A percentile compares a stretch with the other conserved stretches of the same genome.
These are phyloP conservation scores for Diplodia scrobiculata DNA, from an alignment of 2,329 filamentous ascomycete genomes.

Conservation along the genomic window DNA sequence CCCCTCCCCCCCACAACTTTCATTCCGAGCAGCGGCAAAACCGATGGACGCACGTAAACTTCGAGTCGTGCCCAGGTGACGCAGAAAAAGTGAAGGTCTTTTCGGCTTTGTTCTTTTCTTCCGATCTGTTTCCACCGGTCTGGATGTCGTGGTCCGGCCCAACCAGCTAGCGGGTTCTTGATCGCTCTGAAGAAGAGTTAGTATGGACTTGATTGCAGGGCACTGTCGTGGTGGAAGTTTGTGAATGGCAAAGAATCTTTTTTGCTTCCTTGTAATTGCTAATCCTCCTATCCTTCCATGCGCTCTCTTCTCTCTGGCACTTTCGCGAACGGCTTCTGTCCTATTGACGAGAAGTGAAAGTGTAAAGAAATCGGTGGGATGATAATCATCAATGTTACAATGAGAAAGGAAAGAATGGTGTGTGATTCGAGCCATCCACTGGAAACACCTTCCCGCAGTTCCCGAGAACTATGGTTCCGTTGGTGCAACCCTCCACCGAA, in stretches of 20 bases:
- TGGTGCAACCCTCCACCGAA: background rate
- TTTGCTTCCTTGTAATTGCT: background rate
- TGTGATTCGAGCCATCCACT: background rate
- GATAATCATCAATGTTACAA: constrained; percentile 4
- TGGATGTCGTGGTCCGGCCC: constrained; percentile 5
- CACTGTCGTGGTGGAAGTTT: background rate
- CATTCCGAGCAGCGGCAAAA: background rate
- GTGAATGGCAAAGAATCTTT: background rate
- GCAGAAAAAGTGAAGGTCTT: background rate
- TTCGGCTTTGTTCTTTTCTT: constrained; percentile 12
- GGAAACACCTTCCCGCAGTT: too few species aligned
- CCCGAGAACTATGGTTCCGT: background rate
- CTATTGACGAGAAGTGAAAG: background rate
- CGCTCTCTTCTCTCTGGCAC: background rate
- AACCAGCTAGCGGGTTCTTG: background rate
- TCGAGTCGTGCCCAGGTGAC: background rate
- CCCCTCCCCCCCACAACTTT: background rate
- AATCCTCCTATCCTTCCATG: background rate
- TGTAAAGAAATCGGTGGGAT: background rate
- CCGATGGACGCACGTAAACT: constrained; percentile 10
- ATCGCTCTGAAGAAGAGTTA: background rate
- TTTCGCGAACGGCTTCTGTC: background rate
- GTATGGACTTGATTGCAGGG: background rate
- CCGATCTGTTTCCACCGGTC: background rate
- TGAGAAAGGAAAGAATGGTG: background rate